A percentile compares a stretch with the other conserved stretches of the same genome.
These are phyloP conservation scores for Microbotryomycetes sp. DNA, from an alignment of 1,284 basidiomycete species.

Conservation along the genomic window DNA sequence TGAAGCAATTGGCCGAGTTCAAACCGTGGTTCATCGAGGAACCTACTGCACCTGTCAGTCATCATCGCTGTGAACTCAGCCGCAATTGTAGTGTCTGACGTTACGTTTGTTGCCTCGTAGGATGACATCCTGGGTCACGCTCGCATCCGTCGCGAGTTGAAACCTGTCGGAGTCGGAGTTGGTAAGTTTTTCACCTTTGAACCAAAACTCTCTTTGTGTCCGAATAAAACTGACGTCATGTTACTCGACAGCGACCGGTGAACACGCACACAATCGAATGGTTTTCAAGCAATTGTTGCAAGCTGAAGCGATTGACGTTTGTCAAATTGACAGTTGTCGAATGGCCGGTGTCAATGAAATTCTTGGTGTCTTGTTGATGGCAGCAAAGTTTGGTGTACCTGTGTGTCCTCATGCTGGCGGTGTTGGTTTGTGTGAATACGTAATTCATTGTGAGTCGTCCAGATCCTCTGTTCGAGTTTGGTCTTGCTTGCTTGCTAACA, in stretches of 20 bases:
- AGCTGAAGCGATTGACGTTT: constrained; percentile 89
- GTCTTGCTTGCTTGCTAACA: too few species aligned
- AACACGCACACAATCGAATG: constrained; percentile 88
- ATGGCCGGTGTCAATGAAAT: constrained; percentile 90
- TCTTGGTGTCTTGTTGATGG: constrained; percentile 85
- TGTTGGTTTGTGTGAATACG: constrained; percentile 90
- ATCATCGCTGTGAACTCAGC: neutral
- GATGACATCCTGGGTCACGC: constrained; percentile 82
- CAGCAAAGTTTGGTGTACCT: constrained; percentile 79
- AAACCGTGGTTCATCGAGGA: constrained; percentile 99
- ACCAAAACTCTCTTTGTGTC: neutral
- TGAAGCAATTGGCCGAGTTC: constrained; percentile 68
- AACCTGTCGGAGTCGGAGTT: constrained; percentile 79
- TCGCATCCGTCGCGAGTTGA: constrained; percentile 68
- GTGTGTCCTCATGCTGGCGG: constrained; percentile 95
- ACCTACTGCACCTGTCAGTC: constrained; percentile 65
- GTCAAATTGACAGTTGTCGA: constrained; percentile 90
- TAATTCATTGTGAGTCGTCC: constrained; percentile 57
- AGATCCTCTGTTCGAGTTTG: too few species aligned
- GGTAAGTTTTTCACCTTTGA: constrained; percentile 9
- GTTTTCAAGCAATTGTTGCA: constrained; percentile 96
- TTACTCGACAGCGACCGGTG: constrained; percentile 63
- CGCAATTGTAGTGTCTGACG: neutral
- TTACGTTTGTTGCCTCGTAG: neutral
- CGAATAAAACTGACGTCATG: neutral